These are phyloP conservation scores for Daldinia loculata DNA, from an alignment of 495 filamentous ascomycete genomes.

Conservation along the genomic window DNA sequence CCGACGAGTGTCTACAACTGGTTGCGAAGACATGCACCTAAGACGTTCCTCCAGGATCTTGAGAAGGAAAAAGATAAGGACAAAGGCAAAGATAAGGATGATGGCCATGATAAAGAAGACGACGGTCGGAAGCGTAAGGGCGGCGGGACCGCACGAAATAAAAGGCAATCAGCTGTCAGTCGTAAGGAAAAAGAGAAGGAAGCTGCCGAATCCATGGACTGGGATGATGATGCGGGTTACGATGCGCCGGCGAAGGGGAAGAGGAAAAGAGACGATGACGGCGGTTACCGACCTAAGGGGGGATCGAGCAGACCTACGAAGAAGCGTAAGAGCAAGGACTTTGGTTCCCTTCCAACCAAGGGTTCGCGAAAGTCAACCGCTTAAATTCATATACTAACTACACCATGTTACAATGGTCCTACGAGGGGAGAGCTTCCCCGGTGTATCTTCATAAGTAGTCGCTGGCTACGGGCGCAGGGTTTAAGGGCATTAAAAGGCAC, in stretches of 20 bases:
- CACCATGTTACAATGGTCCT: not conserved
- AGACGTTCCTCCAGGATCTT: constrained; percentile 83
- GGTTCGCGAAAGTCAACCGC: constrained; percentile 34
- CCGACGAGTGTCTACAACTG: constrained; percentile 90
- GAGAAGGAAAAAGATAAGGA: constrained; percentile 70
- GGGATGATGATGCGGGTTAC: constrained; percentile 61
- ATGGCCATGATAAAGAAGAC: constrained; percentile 48
- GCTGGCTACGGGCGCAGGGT: not conserved
- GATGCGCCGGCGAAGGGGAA: constrained; percentile 50
- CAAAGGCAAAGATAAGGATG: constrained; percentile 40
- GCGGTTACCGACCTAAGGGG: constrained; percentile 74
- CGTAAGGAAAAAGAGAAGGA: constrained; percentile 50
- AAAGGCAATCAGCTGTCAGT: constrained; percentile 41
- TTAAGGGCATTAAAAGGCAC: not conserved
- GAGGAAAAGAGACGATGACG: constrained; percentile 71
- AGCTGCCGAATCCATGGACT: constrained; percentile 50
- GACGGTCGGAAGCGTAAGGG: constrained; percentile 49
- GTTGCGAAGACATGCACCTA: constrained; percentile 82
- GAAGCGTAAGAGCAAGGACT: constrained; percentile 63
- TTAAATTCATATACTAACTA: constrained; percentile 10
- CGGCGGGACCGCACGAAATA: constrained; percentile 30
- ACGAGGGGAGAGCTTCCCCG: not conserved
- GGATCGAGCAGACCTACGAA: constrained; percentile 65
- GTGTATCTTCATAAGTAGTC: constrained; percentile 9
- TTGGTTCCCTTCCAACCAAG: constrained; percentile 32